These are phyloP conservation scores for Paramecium biaurelia DNA, from an alignment of 73 alveolate species.

Conservation along the genomic window DNA sequence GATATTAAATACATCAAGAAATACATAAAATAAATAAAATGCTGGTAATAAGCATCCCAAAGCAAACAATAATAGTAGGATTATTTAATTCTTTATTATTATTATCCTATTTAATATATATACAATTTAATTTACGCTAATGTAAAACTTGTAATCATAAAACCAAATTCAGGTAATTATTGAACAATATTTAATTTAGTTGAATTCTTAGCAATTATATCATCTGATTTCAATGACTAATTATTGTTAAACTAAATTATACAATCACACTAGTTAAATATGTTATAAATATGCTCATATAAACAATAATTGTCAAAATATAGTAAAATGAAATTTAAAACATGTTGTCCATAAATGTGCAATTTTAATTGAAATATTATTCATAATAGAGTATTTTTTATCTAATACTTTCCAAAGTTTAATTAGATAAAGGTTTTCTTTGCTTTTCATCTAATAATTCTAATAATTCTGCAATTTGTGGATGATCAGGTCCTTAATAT, in stretches of 20 bases:
- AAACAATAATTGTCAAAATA: not conserved
- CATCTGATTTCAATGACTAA: not conserved
- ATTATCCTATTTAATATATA: not conserved
- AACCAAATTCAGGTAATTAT: not conserved
- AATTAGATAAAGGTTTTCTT: not conserved
- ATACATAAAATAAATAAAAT: not conserved
- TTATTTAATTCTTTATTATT: not conserved
- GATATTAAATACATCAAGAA: not conserved
- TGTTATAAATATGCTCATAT: not conserved
- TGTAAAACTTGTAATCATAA: not conserved
- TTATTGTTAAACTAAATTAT: not conserved
- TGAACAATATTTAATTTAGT: not conserved
- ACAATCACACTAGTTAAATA: not conserved
- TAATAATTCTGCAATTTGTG: not conserved
- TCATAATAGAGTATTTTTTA: not conserved
- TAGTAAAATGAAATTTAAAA: not conserved
- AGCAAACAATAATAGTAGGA: not conserved
- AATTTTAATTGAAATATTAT: not conserved
- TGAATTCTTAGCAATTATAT: not conserved
- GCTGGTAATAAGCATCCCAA: not conserved
- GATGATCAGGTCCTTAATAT: constrained; percentile 56
- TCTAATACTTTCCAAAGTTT: not conserved
- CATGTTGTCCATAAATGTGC: not conserved
- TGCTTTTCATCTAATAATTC: constrained; percentile 4
- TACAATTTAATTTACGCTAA: not conserved